A percentile compares a stretch with the other conserved stretches of the same genome.
These are phyloP conservation scores for Sporothrix pallida DNA, from an alignment of 2,329 filamentous ascomycete species.

Conservation along the genomic window DNA sequence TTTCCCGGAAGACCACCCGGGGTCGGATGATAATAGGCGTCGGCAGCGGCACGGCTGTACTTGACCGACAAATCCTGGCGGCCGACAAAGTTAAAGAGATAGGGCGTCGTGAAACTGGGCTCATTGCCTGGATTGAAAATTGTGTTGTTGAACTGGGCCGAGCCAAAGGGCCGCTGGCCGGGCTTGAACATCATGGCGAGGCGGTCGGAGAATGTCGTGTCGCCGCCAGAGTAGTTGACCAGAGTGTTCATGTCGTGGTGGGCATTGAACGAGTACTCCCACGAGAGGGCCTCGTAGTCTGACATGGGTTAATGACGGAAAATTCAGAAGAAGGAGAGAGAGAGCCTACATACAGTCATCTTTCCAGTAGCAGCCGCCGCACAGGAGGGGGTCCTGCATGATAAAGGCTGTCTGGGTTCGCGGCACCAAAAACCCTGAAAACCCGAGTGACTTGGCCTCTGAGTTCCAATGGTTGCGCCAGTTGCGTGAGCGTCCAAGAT, in stretches of 20 bases:
- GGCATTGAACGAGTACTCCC: conserved; percentile 72
- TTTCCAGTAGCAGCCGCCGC: conserved; percentile 70
- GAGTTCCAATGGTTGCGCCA: conserved; percentile 77
- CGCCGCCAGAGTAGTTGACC: conserved; percentile 57
- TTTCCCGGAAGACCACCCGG: conserved; percentile 69
- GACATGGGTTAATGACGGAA: not conserved
- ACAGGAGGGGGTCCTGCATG: conserved; percentile 57
- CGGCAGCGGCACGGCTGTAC: conserved; percentile 63
- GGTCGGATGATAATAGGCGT: conserved; percentile 62
- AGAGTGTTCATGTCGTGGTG: conserved; percentile 67
- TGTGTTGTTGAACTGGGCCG: conserved; percentile 56
- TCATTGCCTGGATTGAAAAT: conserved; percentile 59
- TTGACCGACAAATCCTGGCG: conserved; percentile 66
- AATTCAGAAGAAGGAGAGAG: not conserved
- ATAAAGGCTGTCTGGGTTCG: conserved; percentile 53
- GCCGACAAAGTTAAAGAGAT: conserved; percentile 70
- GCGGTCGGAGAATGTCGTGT: conserved; percentile 58
- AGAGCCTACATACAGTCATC: conserved; percentile 44
- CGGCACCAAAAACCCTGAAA: conserved; percentile 70
- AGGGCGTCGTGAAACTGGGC: conserved; percentile 70
- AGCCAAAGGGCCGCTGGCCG: conserved; percentile 50
- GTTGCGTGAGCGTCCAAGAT: conserved; percentile 67
- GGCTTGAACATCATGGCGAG: conserved; percentile 66
- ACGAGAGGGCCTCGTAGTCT: conserved; percentile 65
- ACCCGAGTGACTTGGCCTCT: conserved; percentile 61